phyloP scores from a whole-genome alignment of 2,329 filamentous ascomycete species.

The Phyllosticta capitalensis region DNA sequence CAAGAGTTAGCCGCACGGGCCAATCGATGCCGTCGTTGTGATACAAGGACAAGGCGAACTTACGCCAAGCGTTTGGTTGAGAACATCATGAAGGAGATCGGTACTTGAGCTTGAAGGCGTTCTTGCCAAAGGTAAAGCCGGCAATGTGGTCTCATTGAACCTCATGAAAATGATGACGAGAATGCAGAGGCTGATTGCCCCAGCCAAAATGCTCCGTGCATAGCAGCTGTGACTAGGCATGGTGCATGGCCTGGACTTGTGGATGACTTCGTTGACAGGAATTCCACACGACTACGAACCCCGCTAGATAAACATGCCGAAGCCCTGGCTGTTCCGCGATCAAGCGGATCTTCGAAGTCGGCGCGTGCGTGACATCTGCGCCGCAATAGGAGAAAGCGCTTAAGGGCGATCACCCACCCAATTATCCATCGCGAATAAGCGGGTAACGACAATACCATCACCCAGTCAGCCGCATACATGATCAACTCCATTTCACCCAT shows the following conservation, averaged over 20 bases:
- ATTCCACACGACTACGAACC: neutral
- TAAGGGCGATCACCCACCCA: neutral
- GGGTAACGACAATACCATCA: neutral
- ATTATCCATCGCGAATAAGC: neutral
- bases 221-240: neutral
- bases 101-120: neutral
- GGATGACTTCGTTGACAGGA: neutral
- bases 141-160: neutral
- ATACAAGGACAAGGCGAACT: neutral
- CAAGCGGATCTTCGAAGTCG: neutral
- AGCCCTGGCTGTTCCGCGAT: neutral
- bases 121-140: neutral
- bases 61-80: slow-evolving; percentile 9
- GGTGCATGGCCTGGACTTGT: neutral
- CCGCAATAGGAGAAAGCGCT: neutral
- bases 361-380: neutral
- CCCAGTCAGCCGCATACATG: too few relatives aligned
- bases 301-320: neutral
- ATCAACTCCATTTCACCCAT: neutral
- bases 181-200: neutral
- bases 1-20: neutral
- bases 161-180: neutral
- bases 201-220: neutral
- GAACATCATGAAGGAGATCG: neutral
- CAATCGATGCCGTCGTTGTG: too few relatives aligned